Evolutionary conservation across 2,329 filamentous ascomycete species (phyloP).

Genomic region (Phaeosphaeriaceae sp.): DNA sequence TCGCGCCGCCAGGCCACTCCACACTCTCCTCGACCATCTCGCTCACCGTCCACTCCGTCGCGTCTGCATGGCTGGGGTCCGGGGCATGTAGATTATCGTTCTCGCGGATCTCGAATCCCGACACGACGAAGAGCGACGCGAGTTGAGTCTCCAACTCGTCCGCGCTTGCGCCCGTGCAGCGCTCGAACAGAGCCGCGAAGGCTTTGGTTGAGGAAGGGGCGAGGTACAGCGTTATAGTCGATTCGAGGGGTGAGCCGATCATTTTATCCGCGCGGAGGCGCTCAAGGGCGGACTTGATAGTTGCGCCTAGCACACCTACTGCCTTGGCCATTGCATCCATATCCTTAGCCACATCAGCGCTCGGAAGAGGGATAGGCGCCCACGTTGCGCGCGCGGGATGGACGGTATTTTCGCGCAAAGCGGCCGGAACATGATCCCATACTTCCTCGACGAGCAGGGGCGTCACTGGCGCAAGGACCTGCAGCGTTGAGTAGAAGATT

Average conservation of each 20-base stretch:
- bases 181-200: background rate
- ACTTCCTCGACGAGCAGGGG: constrained; percentile 88
- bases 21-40: constrained; percentile 39
- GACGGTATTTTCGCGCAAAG: constrained; percentile 57
- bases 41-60: constrained; percentile 20
- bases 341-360: constrained; percentile 17
- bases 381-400: constrained; percentile 38
- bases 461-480: constrained; percentile 81
- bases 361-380: constrained; percentile 23
- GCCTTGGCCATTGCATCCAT: constrained; percentile 37
- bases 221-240: constrained; percentile 62
- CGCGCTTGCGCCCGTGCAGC: background rate
- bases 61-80: background rate
- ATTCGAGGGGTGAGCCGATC: constrained; percentile 82
- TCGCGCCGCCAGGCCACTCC: constrained; percentile 22
- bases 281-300: constrained; percentile 80
- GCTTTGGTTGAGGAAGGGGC: background rate
- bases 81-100: background rate
- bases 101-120: background rate
- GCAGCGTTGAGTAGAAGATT: constrained; percentile 75
- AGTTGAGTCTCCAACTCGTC: background rate
- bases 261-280: constrained; percentile 72
- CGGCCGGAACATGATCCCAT: constrained; percentile 76
- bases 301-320: constrained; percentile 62
- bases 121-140: constrained; percentile 2